Conservation (phyloP, 2,329 filamentous ascomycete species). For the Alternaria conjuncta region DNA sequence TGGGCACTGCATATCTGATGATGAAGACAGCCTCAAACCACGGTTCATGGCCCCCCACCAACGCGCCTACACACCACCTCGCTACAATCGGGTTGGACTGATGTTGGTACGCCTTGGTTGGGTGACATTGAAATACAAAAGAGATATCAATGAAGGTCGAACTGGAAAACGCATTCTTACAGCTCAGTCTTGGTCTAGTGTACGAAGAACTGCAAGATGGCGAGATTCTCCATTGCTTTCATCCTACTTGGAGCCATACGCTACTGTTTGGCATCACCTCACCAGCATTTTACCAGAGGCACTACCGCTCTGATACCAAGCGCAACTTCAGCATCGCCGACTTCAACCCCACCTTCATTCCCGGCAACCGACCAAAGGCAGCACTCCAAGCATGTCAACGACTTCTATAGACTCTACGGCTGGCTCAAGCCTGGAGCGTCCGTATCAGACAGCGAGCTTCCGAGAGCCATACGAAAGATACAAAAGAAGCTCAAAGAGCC, state of each 20-base stretch:
- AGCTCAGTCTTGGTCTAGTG: not conserved
- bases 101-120: not conserved
- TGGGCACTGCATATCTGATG: not conserved
- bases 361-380: constrained; percentile 17
- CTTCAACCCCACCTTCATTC: constrained; percentile 5
- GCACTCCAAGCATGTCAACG: constrained; percentile 35
- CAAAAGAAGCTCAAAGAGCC: constrained; percentile 34
- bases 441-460: constrained; percentile 31
- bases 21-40: not conserved
- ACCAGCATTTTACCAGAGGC: constrained; percentile 6
- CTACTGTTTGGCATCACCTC: constrained; percentile 4
- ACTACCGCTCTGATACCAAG: constrained; percentile 32
- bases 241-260: constrained; percentile 11
- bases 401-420: constrained; percentile 40
- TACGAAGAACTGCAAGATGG: constrained; percentile 18
- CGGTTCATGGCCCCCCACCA: not conserved
- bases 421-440: constrained; percentile 30
- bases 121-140: not conserved
- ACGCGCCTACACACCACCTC: not conserved
- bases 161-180: not conserved
- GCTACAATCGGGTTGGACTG: not conserved
- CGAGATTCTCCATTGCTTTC: not conserved
- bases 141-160: not conserved
- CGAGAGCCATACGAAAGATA: constrained; percentile 36
- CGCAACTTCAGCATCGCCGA: constrained; percentile 10